Evolutionary conservation across 1,284 basidiomycete species (phyloP).

Genomic region (Rhodotorula sp.): DNA sequence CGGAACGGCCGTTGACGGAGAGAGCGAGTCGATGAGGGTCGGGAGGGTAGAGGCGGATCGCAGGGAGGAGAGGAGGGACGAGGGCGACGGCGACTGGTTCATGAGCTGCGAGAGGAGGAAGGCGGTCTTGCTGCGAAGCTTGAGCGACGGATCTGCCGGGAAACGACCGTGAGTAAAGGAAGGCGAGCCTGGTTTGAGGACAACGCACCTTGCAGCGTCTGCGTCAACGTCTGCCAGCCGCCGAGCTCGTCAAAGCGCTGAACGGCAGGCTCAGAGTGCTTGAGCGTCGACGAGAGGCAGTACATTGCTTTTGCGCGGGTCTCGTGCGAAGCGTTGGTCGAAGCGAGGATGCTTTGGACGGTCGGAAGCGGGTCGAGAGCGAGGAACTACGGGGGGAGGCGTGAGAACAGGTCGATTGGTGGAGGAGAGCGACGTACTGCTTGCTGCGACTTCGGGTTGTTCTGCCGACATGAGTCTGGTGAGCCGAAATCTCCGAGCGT

Average conservation of each 20-base stretch:
- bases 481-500: too few species aligned
- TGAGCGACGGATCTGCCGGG: constrained; percentile 67
- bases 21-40: constrained; percentile 39
- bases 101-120: constrained; percentile 81
- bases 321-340: constrained; percentile 52
- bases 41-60: constrained; percentile 49
- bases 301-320: constrained; percentile 83
- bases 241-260: constrained; percentile 58
- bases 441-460: constrained; percentile 86
- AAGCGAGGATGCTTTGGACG: constrained; percentile 61
- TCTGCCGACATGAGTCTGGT: constrained; percentile 55
- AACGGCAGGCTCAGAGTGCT: constrained; percentile 74
- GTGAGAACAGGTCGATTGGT: not conserved
- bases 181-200: accelerated
- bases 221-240: constrained; percentile 59
- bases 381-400: constrained; percentile 63
- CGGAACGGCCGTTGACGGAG: constrained; percentile 50
- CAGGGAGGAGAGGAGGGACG: constrained; percentile 49
- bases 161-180: not conserved
- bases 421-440: constrained; percentile 59
- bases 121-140: constrained; percentile 75
- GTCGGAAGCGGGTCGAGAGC: constrained; percentile 65
- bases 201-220: constrained; percentile 53
- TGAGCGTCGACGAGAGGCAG: constrained; percentile 76
- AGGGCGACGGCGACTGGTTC: constrained; percentile 54